Evolutionary conservation across 352 stramenopile species (phyloP), one percentile per base, ranked within the genome.

Genomic region (Aphanomyces euteiches): DNA sequence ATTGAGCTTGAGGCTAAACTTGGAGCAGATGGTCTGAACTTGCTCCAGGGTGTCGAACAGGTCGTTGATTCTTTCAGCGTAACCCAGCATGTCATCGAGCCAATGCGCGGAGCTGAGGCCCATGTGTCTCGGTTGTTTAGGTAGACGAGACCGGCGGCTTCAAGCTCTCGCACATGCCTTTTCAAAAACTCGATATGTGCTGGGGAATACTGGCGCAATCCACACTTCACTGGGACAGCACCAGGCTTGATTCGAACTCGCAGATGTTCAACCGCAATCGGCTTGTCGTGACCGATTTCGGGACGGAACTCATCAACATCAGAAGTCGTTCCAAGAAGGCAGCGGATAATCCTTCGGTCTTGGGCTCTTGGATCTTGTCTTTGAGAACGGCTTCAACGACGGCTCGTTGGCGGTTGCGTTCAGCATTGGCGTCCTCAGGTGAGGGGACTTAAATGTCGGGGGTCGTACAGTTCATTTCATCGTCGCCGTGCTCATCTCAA

Each of bases 51-150:
- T 56, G 1, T 53, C 54, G 15, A 54, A 56, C 5, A 60, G 50
- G 1, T 19, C 37, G 0, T 74, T 77, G 53, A 77, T n/a, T n/a
- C n/a, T n/a, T n/a, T n/a, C n/a, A n/a, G n/a, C n/a, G n/a, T n/a
- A n/a, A n/a, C n/a, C n/a, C n/a, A n/a, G n/a, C n/a, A n/a, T n/a
- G n/a, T n/a, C n/a, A n/a, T n/a, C n/a, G n/a, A n/a, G n/a, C n/a
- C n/a, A n/a, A n/a, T n/a, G n/a, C n/a, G n/a, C n/a, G n/a, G n/a
- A n/a, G n/a, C n/a, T n/a, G n/a, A n/a, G n/a, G n/a, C n/a, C n/a
- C n/a, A n/a, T n/a, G 80, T 34, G 60, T 83, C 0, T 59, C 80
- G 0, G 69, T 85, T 0, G 7, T 81, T 0, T 80, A 81, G n/a
- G 75, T 81, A n/a, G 70, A 70, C 2, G 78, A 81, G 72, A 69